These are phyloP conservation scores for Syzygium aqueum DNA, from an alignment of 345 rosid species.

Conservation along the genomic window DNA sequence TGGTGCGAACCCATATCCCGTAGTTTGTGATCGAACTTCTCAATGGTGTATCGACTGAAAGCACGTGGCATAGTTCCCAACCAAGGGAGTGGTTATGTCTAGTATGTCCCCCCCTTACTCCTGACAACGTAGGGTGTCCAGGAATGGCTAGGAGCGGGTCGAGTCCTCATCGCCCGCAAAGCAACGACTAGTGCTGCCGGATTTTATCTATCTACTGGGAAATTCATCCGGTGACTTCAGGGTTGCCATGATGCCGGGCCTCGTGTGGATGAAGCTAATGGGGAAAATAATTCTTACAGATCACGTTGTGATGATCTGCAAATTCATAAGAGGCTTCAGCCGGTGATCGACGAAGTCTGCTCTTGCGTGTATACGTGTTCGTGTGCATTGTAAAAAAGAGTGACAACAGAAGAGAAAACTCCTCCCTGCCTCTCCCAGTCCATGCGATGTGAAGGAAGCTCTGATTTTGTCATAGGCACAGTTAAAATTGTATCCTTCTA, in stretches of 20 bases:
- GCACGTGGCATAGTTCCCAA: too few relatives aligned
- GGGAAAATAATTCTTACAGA: neutral
- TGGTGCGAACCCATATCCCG: neutral
- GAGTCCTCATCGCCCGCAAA: too few relatives aligned
- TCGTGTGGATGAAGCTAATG: neutral
- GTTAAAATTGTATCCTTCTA: neutral
- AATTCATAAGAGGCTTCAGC: neutral
- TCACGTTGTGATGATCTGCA: neutral
- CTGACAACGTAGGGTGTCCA: too few relatives aligned
- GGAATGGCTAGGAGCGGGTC: too few relatives aligned
- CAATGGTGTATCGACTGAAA: too few relatives aligned
- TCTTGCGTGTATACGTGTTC: neutral
- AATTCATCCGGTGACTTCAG: neutral
- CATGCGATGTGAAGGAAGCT: neutral
- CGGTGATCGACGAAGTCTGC: neutral
- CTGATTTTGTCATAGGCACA: neutral
- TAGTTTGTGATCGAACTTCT: neutral
- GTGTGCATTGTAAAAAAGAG: too few relatives aligned
- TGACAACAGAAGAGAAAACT: neutral
- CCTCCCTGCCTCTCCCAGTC: neutral
- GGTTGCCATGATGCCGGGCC: neutral
- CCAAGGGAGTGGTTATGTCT: too few relatives aligned
- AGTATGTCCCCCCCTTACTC: too few relatives aligned
- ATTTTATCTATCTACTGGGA: too few relatives aligned
- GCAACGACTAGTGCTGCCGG: too few relatives aligned